Evolutionary conservation across 2,329 filamentous ascomycete genomes (phyloP), one percentile per base, ranked within the genome.

Genomic region (Fusarium sp.): DNA sequence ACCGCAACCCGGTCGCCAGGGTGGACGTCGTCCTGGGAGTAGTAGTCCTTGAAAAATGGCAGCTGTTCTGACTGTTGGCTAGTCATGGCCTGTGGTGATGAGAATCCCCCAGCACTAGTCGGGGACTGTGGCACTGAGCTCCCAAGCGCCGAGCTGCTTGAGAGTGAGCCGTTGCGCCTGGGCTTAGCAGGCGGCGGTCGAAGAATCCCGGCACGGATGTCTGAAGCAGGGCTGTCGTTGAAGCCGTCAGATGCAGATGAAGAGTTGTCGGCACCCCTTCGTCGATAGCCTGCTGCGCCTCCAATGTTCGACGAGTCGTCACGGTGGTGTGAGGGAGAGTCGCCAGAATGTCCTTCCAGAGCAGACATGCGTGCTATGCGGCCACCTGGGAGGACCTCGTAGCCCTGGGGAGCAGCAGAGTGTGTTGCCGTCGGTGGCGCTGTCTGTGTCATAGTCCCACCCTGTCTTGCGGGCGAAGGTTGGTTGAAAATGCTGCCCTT

Each of bases 21-120:
- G 78, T 96, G 94, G 67, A 99, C 98, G 78, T 98, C 95, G 78
- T 98, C 97, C 77, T 96, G 93, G 3, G 96, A 98, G 81, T 99
- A 99, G 84, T 99, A 99, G 83, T 99, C 97, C 81, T 98, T 98
- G 90, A 99, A 99, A 81, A 95, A 98, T 5, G 94, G 92, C 64
- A 99, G 86, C 82, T 98, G 97, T 83, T 99, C 97, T 1, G 96
- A 98, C 81, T 98, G 95, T 69, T 96, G 95, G 78, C 95, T 98
- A 27, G 92, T 90, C 71, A 96, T 85, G 30, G 93, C 95, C 78
- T 93, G 93, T 0, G 95, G 95, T 5, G 95, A 98, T 4, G 95
- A 98, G 83, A 94, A 92, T 62, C 92, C 92, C 54, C 88, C 91
- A 30, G 87, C 92, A 81, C 90, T 95, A 68, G 87, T 88, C 8